A percentile compares a stretch with the other conserved stretches of the same genome.
Conservation (phyloP, 2,329 filamentous ascomycete species). For the Aspergillus sp. region DNA sequence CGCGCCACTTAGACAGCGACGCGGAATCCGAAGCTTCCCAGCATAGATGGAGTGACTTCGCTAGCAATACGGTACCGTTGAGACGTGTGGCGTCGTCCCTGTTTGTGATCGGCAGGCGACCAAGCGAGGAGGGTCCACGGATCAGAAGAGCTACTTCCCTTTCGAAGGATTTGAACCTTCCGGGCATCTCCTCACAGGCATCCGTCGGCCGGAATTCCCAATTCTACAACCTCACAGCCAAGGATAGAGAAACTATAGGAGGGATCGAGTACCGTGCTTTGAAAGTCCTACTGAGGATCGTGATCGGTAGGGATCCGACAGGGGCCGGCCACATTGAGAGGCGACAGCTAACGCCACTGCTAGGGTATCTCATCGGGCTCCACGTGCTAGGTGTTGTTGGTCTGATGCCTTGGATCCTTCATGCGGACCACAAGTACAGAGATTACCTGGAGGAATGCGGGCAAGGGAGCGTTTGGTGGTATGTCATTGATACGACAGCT, state of each 20-base stretch:
- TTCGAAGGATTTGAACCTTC: conserved; percentile 26
- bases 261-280: conserved; percentile 54
- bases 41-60: background rate
- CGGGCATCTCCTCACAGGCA: conserved; percentile 43
- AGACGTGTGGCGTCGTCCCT: background rate
- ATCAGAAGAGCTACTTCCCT: background rate
- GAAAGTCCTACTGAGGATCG: conserved; percentile 50
- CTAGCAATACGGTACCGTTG: background rate
- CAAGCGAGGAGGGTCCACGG: background rate
- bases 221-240: conserved; percentile 43
- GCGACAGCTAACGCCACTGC: background rate
- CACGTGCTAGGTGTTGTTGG: conserved; percentile 49
- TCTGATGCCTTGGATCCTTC: conserved; percentile 49
- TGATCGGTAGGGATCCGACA: conserved; percentile 22
- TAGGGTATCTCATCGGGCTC: conserved; percentile 47
- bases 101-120: background rate
- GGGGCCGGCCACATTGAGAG: background rate
- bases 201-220: conserved; percentile 49
- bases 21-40: background rate
- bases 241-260: conserved; percentile 46
- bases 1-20: background rate
- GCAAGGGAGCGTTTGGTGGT: conserved; percentile 51
- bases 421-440: conserved; percentile 41
- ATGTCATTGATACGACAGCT: conserved; percentile 17
- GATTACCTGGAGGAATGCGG: conserved; percentile 41